Conservation (phyloP, 208 protist species). For the Borovskyia barvae region DNA sequence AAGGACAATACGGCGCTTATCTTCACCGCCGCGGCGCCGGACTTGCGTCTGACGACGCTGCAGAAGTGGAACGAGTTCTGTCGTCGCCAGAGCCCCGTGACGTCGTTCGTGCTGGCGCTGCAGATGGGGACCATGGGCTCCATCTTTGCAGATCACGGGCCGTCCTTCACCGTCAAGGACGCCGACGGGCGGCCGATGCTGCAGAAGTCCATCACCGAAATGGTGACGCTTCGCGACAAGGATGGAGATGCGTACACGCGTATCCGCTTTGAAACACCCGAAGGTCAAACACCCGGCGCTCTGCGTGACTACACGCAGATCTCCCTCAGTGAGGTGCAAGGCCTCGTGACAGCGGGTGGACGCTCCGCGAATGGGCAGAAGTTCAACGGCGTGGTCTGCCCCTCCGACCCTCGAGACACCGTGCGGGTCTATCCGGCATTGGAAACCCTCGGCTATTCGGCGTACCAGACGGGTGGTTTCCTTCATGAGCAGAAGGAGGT, state of each 20-base stretch:
- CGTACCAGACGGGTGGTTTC: conserved; percentile 84
- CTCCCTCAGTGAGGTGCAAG: conserved; percentile 83
- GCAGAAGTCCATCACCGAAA: conserved; percentile 74
- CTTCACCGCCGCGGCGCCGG: conserved; percentile 71
- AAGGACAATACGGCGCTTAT: conserved; percentile 53
- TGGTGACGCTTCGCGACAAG: conserved; percentile 57
- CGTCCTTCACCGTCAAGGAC: conserved; percentile 76
- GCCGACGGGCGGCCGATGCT: conserved; percentile 75
- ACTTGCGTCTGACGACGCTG: conserved; percentile 71
- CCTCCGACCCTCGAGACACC: conserved; percentile 65
- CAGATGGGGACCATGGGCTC: conserved; percentile 65
- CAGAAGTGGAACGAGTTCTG: conserved; percentile 77
- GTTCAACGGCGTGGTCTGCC: conserved; percentile 79
- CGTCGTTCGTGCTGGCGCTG: conserved; percentile 81
- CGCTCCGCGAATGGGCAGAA: conserved; percentile 61
- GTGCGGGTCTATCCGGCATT: conserved; percentile 87
- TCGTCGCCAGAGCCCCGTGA: conserved; percentile 39
- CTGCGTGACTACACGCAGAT: conserved; percentile 85
- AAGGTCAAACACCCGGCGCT: conserved; percentile 78
- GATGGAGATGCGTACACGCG: conserved; percentile 62
- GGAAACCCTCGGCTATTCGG: conserved; percentile 56
- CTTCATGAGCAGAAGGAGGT: conserved; percentile 84
- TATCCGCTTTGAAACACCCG: conserved; percentile 80
- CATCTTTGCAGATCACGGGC: conserved; percentile 84
- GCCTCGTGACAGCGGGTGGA: conserved; percentile 55